phyloP scores from a whole-genome alignment of 1,284 basidiomycete species.

The Ceratobasidium sp. region DNA sequence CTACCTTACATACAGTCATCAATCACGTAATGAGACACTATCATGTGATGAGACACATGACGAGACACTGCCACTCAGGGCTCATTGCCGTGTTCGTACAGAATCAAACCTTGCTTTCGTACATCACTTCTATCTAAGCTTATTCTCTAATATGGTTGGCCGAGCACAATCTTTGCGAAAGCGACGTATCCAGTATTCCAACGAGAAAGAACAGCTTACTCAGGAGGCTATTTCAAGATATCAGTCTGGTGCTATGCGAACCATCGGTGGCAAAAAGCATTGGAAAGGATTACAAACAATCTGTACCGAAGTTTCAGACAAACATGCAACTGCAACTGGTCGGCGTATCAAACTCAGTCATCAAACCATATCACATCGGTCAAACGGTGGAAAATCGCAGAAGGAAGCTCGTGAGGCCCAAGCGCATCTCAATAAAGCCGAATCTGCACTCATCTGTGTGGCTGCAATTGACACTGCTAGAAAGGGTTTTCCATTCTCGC shows the following conservation, averaged over 20 bases:
- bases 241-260: background rate
- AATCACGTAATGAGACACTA: no score
- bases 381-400: background rate
- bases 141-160: no score
- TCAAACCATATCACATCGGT: background rate
- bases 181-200: no score
- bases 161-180: no score
- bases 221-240: background rate
- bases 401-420: constrained; percentile 8
- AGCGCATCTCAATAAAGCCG: constrained; percentile 20
- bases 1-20: no score
- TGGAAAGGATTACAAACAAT: background rate
- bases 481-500: constrained; percentile 37
- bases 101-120: no score
- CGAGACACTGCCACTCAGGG: no score
- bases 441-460: constrained; percentile 21
- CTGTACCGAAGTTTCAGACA: background rate
- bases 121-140: no score
- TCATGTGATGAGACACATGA: no score
- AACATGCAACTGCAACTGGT: background rate
- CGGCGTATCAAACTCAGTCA: background rate
- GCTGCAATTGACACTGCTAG: background rate
- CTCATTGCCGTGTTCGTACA: no score
- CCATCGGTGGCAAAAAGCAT: background rate
- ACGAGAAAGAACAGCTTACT: background rate